A percentile compares a stretch with the other conserved stretches of the same genome.
Conservation (phyloP, 2,329 filamentous ascomycete species). For the Salinomyces thailandicus region DNA sequence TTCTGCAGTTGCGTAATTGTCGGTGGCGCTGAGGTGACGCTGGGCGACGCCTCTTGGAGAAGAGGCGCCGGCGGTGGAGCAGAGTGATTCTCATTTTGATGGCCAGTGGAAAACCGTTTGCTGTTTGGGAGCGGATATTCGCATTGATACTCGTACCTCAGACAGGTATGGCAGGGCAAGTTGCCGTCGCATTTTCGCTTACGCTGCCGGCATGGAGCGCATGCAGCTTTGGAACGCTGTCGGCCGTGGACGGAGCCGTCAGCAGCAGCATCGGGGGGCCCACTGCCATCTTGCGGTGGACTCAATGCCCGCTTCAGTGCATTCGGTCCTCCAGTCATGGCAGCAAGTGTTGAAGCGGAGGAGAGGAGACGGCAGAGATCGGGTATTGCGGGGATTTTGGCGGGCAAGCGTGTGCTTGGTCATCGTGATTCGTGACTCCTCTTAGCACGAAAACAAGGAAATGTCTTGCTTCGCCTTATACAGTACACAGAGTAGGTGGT, state of each 20-base stretch:
- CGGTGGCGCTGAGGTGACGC: no score
- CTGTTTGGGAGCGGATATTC: no score
- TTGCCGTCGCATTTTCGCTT: slow-evolving; percentile 22
- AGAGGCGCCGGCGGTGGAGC: slow-evolving; percentile 9
- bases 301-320: slow-evolving; percentile 16
- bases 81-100: no score
- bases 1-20: slow-evolving; percentile 24
- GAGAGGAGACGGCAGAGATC: not conserved
- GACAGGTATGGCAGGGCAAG: slow-evolving; percentile 24
- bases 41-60: no score
- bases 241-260: slow-evolving; percentile 16
- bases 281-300: slow-evolving; percentile 11
- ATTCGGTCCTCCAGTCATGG: slow-evolving; percentile 7
- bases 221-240: slow-evolving; percentile 25
- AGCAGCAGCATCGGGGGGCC: slow-evolving; percentile 1
- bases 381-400: not conserved
- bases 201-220: slow-evolving; percentile 23
- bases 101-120: no score
- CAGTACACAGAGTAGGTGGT: no score
- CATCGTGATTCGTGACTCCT: no score
- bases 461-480: no score
- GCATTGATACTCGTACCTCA: slow-evolving; percentile 28
- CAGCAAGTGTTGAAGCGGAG: not conserved
- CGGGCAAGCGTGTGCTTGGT: not conserved
- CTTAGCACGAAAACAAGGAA: no score